Percentiles rank a stretch among this genome's conserved stretches.
Evolutionary conservation across 2,329 filamentous ascomycete species (phyloP).

Genomic region (Nigrospora osmanthi): DNA sequence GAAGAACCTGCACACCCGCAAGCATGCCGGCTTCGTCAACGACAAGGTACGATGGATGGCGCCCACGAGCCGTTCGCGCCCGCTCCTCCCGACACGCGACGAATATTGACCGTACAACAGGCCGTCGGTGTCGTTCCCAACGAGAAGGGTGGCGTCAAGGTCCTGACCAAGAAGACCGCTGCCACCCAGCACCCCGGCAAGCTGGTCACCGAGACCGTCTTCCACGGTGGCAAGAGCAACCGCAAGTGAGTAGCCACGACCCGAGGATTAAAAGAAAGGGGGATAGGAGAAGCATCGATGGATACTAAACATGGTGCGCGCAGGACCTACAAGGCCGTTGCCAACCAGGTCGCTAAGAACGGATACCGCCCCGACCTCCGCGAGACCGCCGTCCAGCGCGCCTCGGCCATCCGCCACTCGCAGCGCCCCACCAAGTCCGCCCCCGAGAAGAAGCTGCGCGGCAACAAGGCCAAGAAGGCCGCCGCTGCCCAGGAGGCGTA

Average conservation of each 20-base stretch:
- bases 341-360: conserved; percentile 72
- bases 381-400: conserved; percentile 73
- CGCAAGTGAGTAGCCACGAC: conserved; percentile 60
- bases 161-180: conserved; percentile 78
- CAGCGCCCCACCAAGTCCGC: conserved; percentile 72
- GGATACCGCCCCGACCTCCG: conserved; percentile 80
- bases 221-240: conserved; percentile 63
- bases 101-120: conserved; percentile 35
- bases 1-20: conserved; percentile 83
- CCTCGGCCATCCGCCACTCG: conserved; percentile 73
- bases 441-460: conserved; percentile 68
- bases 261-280: not conserved
- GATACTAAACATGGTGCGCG: conserved; percentile 7
- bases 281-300: not conserved
- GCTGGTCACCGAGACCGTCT: conserved; percentile 56
- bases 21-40: conserved; percentile 92
- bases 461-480: conserved; percentile 71
- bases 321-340: conserved; percentile 85
- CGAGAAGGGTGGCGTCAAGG: conserved; percentile 71
- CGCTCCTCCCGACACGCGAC: not conserved
- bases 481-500: conserved; percentile 41
- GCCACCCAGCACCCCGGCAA: conserved; percentile 66
- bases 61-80: conserved; percentile 1
- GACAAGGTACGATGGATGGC: conserved; percentile 56
- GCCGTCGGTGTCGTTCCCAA: conserved; percentile 72